Percentiles rank a stretch among this genome's conserved stretches.
Conservation (phyloP, 2,329 filamentous ascomycete species). For the Coleophoma eucalyptorum region DNA sequence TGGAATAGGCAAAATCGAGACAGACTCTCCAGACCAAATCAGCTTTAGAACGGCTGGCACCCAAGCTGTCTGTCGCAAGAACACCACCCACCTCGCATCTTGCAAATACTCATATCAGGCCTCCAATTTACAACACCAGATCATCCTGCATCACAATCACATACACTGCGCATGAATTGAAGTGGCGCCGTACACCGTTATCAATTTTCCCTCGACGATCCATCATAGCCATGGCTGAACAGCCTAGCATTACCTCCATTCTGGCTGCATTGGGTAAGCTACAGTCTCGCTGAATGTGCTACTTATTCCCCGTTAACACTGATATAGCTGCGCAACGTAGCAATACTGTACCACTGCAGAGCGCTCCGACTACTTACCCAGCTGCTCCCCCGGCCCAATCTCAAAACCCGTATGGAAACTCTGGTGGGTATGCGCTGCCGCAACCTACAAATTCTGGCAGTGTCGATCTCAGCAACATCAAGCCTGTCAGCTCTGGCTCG, state of each 20-base stretch:
- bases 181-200: too few relatives aligned
- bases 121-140: too few relatives aligned
- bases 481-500: slow-evolving; percentile 74
- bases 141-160: too few relatives aligned
- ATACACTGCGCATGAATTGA: too few relatives aligned
- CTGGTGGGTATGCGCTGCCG: slow-evolving; percentile 33
- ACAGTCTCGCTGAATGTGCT: background rate
- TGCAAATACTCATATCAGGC: too few relatives aligned
- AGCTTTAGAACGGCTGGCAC: too few relatives aligned
- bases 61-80: too few relatives aligned
- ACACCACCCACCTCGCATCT: too few relatives aligned
- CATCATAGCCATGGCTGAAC: slow-evolving; percentile 35
- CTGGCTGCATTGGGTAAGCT: slow-evolving; percentile 43
- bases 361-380: slow-evolving; percentile 22
- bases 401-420: slow-evolving; percentile 34
- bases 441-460: slow-evolving; percentile 68
- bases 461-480: slow-evolving; percentile 75
- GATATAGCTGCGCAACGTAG: slow-evolving; percentile 43
- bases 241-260: slow-evolving; percentile 45
- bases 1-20: background rate
- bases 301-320: slow-evolving; percentile 9
- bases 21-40: too few relatives aligned
- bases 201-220: too few relatives aligned
- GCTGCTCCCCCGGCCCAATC: slow-evolving; percentile 32
- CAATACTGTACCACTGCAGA: slow-evolving; percentile 41